Conservation (phyloP, 345 rosid species). For the Citrus medica region DNA sequence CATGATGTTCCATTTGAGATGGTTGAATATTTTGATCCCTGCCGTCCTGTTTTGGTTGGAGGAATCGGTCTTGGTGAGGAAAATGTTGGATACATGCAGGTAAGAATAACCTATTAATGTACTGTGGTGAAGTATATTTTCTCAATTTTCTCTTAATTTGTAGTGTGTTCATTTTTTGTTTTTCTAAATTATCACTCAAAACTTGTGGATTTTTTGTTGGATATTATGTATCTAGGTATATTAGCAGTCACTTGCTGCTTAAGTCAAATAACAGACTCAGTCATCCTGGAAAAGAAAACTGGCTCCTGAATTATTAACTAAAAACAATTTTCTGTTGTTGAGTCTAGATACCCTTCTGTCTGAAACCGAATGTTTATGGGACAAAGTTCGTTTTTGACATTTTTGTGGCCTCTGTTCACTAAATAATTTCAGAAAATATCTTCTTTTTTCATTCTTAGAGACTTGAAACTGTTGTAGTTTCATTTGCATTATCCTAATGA, state of each 20-base stretch:
- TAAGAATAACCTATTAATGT: slow-evolving; percentile 20
- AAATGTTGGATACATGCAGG: slow-evolving; percentile 95
- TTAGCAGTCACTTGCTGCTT: background rate
- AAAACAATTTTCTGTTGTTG: too few relatives aligned
- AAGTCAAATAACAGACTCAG: background rate
- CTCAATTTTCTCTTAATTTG: background rate
- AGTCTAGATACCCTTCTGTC: background rate
- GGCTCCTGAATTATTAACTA: background rate
- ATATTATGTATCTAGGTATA: background rate
- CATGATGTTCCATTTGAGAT: slow-evolving; percentile 94
- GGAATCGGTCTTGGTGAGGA: slow-evolving; percentile 93
- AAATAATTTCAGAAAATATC: background rate
- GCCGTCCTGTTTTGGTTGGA: slow-evolving; percentile 81
- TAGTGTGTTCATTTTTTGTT: background rate
- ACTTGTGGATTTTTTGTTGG: background rate
- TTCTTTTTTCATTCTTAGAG: background rate
- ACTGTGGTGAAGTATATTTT: background rate
- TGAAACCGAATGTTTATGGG: background rate
- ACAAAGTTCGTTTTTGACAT: background rate
- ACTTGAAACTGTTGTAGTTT: background rate
- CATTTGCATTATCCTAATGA: background rate
- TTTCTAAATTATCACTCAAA: background rate
- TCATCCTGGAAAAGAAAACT: background rate
- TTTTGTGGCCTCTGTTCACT: background rate
- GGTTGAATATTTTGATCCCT: slow-evolving; percentile 89